Evolutionary conservation across 2,329 filamentous ascomycete genomes (phyloP).

Genomic region (Chaetomiaceae sp.): DNA sequence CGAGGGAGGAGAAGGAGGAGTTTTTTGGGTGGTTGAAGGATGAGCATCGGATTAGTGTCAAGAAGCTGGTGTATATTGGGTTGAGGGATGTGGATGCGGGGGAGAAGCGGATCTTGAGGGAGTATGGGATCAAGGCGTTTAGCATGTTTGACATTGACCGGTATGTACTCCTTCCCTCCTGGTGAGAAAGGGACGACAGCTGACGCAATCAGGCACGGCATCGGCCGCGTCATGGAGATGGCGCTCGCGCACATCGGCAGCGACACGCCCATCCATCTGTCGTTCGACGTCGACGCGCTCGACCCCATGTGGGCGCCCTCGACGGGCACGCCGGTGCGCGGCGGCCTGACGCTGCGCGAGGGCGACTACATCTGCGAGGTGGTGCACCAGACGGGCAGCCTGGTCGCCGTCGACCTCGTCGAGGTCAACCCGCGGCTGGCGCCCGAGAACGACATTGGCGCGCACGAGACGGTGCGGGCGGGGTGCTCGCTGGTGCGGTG

Average conservation of each 20-base stretch:
- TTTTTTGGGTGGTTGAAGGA: slow-evolving; percentile 86
- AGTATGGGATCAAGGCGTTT: slow-evolving; percentile 91
- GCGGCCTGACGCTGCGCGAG: slow-evolving; percentile 87
- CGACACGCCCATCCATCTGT: slow-evolving; percentile 94
- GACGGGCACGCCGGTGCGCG: slow-evolving; percentile 90
- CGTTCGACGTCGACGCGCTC: slow-evolving; percentile 93
- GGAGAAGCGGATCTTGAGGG: slow-evolving; percentile 87
- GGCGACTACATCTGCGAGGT: slow-evolving; percentile 95
- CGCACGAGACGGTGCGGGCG: slow-evolving; percentile 80
- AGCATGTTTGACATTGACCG: slow-evolving; percentile 97
- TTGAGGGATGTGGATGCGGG: slow-evolving; percentile 87
- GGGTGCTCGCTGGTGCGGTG: slow-evolving; percentile 90
- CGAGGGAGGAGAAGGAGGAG: slow-evolving; percentile 68
- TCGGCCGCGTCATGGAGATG: slow-evolving; percentile 96
- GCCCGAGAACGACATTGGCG: slow-evolving; percentile 55
- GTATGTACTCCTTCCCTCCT: slow-evolving; percentile 41
- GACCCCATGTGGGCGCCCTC: slow-evolving; percentile 96
- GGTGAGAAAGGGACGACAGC: neutral
- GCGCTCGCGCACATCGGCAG: slow-evolving; percentile 91
- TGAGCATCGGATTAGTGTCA: slow-evolving; percentile 63
- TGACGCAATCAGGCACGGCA: slow-evolving; percentile 64
- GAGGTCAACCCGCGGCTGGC: slow-evolving; percentile 75
- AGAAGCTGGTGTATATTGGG: slow-evolving; percentile 95
- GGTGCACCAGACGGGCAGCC: slow-evolving; percentile 72
- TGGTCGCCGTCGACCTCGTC: slow-evolving; percentile 76